phyloP scores from a whole-genome alignment of 805 yeast species.

The Sugiyamaella marilandica region DNA sequence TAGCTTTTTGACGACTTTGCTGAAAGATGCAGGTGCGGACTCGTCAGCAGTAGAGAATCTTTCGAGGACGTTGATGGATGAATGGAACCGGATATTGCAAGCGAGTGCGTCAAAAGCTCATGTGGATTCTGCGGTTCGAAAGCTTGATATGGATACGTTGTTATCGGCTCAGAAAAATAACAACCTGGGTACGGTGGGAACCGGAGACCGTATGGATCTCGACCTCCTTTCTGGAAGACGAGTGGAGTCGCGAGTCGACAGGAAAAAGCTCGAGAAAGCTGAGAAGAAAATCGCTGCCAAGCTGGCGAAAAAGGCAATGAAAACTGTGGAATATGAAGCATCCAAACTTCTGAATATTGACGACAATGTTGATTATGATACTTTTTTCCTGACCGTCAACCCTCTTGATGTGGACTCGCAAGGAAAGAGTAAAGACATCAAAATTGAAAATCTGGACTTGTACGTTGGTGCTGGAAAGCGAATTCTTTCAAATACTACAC shows the following conservation, averaged over 20 bases:
- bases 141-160: constrained; percentile 61
- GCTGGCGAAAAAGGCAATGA: constrained; percentile 70
- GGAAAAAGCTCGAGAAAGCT: constrained; percentile 94
- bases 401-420: constrained; percentile 74
- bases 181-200: constrained; percentile 73
- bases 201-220: constrained; percentile 77
- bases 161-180: constrained; percentile 63
- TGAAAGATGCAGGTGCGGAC: constrained; percentile 81
- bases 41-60: constrained; percentile 49
- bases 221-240: constrained; percentile 82
- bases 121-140: constrained; percentile 80
- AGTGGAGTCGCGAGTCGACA: constrained; percentile 91
- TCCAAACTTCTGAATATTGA: constrained; percentile 73
- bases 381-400: constrained; percentile 89
- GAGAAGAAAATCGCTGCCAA: constrained; percentile 96
- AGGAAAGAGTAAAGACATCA: constrained; percentile 95
- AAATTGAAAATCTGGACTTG: constrained; percentile 85
- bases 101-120: constrained; percentile 71
- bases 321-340: constrained; percentile 52
- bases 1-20: constrained; percentile 55
- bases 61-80: constrained; percentile 44
- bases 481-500: constrained; percentile 80
- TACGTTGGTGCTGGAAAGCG: constrained; percentile 96
- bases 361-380: constrained; percentile 74
- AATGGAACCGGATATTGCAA: constrained; percentile 49